phyloP scores from a whole-genome alignment of 352 stramenopile genomes.

The Globisporangium polare region DNA sequence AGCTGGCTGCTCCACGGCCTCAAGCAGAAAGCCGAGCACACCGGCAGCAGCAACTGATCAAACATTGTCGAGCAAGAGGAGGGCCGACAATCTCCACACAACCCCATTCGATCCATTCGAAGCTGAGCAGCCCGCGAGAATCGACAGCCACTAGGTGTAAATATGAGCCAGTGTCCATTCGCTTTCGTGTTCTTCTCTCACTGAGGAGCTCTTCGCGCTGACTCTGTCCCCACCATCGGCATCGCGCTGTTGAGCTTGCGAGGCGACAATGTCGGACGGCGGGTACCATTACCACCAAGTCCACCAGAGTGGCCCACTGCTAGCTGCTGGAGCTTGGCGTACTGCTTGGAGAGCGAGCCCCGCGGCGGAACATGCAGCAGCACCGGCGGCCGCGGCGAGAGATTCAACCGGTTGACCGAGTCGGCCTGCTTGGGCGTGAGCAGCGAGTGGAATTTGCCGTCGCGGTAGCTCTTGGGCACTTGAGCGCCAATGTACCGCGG shows the following conservation, averaged over 20 bases:
- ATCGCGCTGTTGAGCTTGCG: not conserved
- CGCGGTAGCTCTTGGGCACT: conserved; percentile 57
- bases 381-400: conserved; percentile 24
- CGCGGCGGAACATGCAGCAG: conserved; percentile 12
- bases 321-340: conserved; percentile 5
- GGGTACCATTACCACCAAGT: not conserved
- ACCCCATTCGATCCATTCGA: not conserved
- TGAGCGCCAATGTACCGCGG: conserved; percentile 45
- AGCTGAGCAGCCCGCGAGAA: too few relatives aligned
- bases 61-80: not conserved
- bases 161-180: not conserved
- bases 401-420: conserved; percentile 44
- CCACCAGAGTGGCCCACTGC: conserved; percentile 7
- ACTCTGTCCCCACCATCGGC: not conserved
- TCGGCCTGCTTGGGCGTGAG: conserved; percentile 41
- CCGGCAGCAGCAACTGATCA: conserved; percentile 11
- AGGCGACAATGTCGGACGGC: not conserved
- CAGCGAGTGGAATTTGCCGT: conserved; percentile 44
- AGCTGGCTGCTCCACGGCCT: conserved; percentile 40
- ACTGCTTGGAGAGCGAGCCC: conserved; percentile 21
- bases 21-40: conserved; percentile 21
- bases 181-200: not conserved
- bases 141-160: not conserved
- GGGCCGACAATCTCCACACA: not conserved
- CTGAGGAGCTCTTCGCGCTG: not conserved